Conservation (phyloP, 1,284 basidiomycete genomes). For the Marasmius tenuissimus region DNA sequence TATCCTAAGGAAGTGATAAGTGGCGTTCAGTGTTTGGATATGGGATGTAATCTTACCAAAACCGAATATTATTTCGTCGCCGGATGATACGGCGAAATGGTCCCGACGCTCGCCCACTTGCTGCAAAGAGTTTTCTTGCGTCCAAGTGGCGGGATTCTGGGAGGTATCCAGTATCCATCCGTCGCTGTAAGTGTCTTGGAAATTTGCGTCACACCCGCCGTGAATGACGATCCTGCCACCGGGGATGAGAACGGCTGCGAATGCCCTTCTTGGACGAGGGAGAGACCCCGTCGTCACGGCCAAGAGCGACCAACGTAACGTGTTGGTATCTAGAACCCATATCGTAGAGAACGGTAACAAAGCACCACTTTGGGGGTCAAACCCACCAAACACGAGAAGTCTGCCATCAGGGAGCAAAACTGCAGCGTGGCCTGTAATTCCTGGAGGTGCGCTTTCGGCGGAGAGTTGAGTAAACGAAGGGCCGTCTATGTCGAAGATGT, state of each 20-base stretch:
- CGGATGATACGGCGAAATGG: conserved; percentile 67
- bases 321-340: conserved; percentile 65
- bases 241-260: conserved; percentile 57
- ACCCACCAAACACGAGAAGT: conserved; percentile 78
- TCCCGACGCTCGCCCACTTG: conserved; percentile 65
- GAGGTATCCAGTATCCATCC: conserved; percentile 75
- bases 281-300: conserved; percentile 37
- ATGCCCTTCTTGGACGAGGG: conserved; percentile 67
- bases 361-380: conserved; percentile 44
- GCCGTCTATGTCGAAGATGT: conserved; percentile 55
- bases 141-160: conserved; percentile 58
- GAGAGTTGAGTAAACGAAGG: conserved; percentile 59
- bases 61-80: conserved; percentile 67
- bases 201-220: conserved; percentile 67
- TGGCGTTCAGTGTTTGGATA: not conserved
- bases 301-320: conserved; percentile 52
- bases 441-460: conserved; percentile 56
- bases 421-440: conserved; percentile 71
- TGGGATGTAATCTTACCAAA: conserved; percentile 60
- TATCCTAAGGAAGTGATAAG: conserved; percentile 50
- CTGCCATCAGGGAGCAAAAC: conserved; percentile 66
- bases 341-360: conserved; percentile 60
- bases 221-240: conserved; percentile 68
- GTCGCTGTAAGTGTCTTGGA: conserved; percentile 61
- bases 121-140: conserved; percentile 46